A percentile compares a stretch with the other conserved stretches of the same genome.
These are phyloP conservation scores for Neurospora africana DNA, from an alignment of 495 filamentous ascomycete species.

Conservation along the genomic window DNA sequence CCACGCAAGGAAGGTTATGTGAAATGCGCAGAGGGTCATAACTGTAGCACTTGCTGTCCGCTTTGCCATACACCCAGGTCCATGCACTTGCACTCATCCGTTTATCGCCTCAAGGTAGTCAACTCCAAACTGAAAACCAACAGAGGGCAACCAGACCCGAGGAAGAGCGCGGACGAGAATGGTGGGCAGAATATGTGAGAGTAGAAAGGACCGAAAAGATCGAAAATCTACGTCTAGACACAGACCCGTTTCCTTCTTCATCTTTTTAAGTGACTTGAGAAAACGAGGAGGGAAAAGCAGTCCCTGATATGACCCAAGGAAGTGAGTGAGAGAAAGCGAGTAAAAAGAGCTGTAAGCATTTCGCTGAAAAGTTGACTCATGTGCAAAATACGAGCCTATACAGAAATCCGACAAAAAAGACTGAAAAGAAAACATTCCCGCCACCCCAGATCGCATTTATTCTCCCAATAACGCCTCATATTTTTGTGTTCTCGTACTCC, in stretches of 20 bases:
- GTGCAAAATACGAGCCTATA: neutral
- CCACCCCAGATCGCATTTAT: neutral
- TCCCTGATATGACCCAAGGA: neutral
- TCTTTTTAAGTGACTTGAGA: neutral
- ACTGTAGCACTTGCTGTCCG: neutral
- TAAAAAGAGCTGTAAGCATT: neutral
- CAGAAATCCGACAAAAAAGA: neutral
- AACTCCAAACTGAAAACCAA: neutral
- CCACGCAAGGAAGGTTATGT: neutral
- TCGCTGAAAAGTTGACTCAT: neutral
- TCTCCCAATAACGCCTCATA: neutral
- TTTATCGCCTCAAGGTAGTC: neutral
- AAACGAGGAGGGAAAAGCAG: neutral
- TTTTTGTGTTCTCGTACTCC: neutral
- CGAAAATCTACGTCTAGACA: neutral
- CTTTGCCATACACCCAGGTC: neutral
- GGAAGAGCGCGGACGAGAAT: neutral
- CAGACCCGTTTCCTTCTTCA: neutral
- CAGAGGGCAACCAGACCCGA: neutral
- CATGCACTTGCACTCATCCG: neutral
- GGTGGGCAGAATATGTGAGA: neutral
- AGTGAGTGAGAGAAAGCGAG: neutral
- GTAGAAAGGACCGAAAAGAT: neutral
- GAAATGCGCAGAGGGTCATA: neutral
- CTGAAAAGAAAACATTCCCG: neutral